Evolutionary conservation across 2,329 filamentous ascomycete genomes (phyloP).

Genomic region (Pseudocercospora ulei): DNA sequence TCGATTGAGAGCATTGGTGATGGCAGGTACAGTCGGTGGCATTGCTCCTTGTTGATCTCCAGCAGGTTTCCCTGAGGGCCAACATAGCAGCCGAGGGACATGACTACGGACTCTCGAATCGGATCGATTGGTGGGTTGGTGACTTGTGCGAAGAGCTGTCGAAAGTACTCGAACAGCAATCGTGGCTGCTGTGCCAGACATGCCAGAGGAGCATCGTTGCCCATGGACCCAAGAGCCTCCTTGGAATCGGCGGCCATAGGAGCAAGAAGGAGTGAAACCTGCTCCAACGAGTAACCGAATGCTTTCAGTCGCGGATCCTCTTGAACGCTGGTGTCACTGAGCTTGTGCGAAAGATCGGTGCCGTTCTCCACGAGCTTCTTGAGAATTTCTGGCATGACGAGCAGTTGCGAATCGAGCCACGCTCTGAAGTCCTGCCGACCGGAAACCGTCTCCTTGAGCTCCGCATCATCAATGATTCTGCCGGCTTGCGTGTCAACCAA

Average conservation of each 20-base stretch:
- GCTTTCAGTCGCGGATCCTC: constrained; percentile 74
- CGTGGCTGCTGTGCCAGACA: constrained; percentile 84
- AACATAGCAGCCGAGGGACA: constrained; percentile 94
- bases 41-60: constrained; percentile 86
- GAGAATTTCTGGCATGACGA: constrained; percentile 68
- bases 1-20: constrained; percentile 82
- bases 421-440: constrained; percentile 74
- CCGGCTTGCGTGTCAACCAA: constrained; percentile 84
- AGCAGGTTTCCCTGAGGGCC: constrained; percentile 90
- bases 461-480: constrained; percentile 85
- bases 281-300: constrained; percentile 91
- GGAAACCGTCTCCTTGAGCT: constrained; percentile 83
- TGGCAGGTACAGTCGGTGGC: constrained; percentile 71
- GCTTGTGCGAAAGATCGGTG: constrained; percentile 55
- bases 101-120: constrained; percentile 93
- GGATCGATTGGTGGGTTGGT: constrained; percentile 97
- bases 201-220: constrained; percentile 86
- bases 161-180: constrained; percentile 90
- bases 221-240: constrained; percentile 94
- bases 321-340: constrained; percentile 63
- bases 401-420: constrained; percentile 78
- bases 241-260: constrained; percentile 97
- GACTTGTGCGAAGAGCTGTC: constrained; percentile 93
- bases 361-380: constrained; percentile 51
- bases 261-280: constrained; percentile 80